Evolutionary conservation across 2,329 filamentous ascomycete genomes (phyloP).

Genomic region (Cyclaneusma minus): DNA sequence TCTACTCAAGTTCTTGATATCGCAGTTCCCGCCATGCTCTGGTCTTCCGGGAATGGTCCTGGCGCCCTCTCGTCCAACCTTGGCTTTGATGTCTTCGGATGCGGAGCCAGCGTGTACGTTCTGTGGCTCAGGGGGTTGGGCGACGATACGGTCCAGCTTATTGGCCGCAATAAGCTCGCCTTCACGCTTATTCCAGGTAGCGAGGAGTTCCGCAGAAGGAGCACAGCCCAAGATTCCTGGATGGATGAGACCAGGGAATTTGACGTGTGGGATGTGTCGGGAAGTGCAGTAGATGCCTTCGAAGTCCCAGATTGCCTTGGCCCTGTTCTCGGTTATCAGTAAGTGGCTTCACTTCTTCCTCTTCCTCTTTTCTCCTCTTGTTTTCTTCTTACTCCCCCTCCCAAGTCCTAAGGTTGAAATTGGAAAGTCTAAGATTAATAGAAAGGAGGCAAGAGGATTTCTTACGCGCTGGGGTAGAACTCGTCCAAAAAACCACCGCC

Average conservation of each 20-base stretch:
- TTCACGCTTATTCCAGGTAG: constrained; percentile 74
- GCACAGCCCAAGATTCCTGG: constrained; percentile 85
- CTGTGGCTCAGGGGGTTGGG: constrained; percentile 56
- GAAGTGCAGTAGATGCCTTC: constrained; percentile 70
- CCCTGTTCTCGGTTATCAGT: constrained; percentile 19
- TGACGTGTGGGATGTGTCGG: constrained; percentile 73
- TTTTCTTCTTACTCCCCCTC: too few relatives aligned
- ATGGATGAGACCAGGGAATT: constrained; percentile 80
- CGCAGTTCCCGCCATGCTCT: constrained; percentile 81
- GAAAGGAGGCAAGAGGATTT: constrained; percentile 3
- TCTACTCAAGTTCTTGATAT: constrained; percentile 74
- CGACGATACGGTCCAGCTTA: constrained; percentile 54
- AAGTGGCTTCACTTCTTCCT: neutral
- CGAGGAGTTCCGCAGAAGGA: constrained; percentile 62
- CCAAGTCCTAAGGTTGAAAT: constrained; percentile 42
- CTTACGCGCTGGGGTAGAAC: constrained; percentile 67
- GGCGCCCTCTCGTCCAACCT: constrained; percentile 63
- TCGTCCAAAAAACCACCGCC: constrained; percentile 84
- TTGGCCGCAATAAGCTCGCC: constrained; percentile 59
- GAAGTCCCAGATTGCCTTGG: constrained; percentile 65
- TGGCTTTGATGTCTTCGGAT: constrained; percentile 38
- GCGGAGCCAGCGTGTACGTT: constrained; percentile 61
- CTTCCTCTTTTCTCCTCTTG: too few relatives aligned
- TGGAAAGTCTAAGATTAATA: constrained; percentile 21
- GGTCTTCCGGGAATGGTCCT: constrained; percentile 74